phyloP scores from a whole-genome alignment of 768 basidiomycete genomes.

The Tricholoma sp. region DNA sequence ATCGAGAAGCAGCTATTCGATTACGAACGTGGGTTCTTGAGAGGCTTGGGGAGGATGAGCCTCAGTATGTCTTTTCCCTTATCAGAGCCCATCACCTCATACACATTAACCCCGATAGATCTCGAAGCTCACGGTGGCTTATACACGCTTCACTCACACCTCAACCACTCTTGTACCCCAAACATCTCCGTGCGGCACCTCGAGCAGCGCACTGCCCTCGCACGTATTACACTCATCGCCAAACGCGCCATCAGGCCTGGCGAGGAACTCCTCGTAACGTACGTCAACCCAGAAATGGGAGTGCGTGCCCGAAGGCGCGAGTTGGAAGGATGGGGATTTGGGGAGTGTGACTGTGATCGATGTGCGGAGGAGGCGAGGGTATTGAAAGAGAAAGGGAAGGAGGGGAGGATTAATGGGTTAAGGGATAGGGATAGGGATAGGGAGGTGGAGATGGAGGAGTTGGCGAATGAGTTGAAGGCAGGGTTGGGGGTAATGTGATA shows the following conservation, averaged over 20 bases:
- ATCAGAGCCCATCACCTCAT: background rate
- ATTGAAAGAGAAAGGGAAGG: slow-evolving; percentile 23
- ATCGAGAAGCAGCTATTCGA: slow-evolving; percentile 60
- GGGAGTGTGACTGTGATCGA: slow-evolving; percentile 57
- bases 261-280: slow-evolving; percentile 73
- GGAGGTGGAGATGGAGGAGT: slow-evolving; percentile 22
- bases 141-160: slow-evolving; percentile 79
- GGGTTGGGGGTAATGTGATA: slow-evolving; percentile 50
- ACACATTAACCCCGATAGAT: slow-evolving; percentile 53
- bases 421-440: slow-evolving; percentile 23
- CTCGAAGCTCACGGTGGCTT: slow-evolving; percentile 84
- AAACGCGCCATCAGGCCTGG: slow-evolving; percentile 56
- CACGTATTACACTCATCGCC: slow-evolving; percentile 74
- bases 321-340: slow-evolving; percentile 74
- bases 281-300: slow-evolving; percentile 63
- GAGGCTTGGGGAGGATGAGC: slow-evolving; percentile 70
- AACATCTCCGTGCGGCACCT: slow-evolving; percentile 77
- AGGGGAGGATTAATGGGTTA: slow-evolving; percentile 7
- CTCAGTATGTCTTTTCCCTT: slow-evolving; percentile 51
- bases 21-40: slow-evolving; percentile 65
- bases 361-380: slow-evolving; percentile 58
- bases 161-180: slow-evolving; percentile 83
- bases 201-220: slow-evolving; percentile 60
- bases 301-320: slow-evolving; percentile 44
- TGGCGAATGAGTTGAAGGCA: slow-evolving; percentile 59